A percentile compares a stretch with the other conserved stretches of the same genome.
phyloP scores from a whole-genome alignment of 2,329 filamentous ascomycete species.

The Diaporthe nobilis region DNA sequence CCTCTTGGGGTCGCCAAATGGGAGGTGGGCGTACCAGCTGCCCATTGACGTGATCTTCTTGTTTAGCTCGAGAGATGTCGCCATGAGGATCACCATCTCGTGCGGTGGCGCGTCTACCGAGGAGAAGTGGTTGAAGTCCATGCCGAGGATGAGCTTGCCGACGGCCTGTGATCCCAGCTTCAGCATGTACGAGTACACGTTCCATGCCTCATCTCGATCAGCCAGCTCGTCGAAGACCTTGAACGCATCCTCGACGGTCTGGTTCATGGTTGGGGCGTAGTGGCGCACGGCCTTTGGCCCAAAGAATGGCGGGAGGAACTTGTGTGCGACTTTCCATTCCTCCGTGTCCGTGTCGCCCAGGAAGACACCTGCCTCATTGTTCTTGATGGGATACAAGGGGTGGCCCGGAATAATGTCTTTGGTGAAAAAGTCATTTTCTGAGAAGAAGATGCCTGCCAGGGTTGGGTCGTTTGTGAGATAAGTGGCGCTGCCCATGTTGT shows the following conservation, averaged over 20 bases:
- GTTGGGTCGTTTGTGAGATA: slow-evolving; percentile 67
- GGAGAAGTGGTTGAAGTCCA: slow-evolving; percentile 62
- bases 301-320: slow-evolving; percentile 72
- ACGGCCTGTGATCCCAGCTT: slow-evolving; percentile 63
- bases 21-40: slow-evolving; percentile 68
- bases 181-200: slow-evolving; percentile 65
- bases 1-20: slow-evolving; percentile 68
- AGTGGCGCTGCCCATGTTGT: slow-evolving; percentile 62
- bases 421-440: slow-evolving; percentile 66
- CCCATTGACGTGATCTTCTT: slow-evolving; percentile 70
- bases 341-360: slow-evolving; percentile 65
- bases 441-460: slow-evolving; percentile 60
- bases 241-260: slow-evolving; percentile 65
- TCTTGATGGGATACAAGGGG: slow-evolving; percentile 60
- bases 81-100: slow-evolving; percentile 66
- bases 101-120: slow-evolving; percentile 62
- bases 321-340: slow-evolving; percentile 68
- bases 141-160: slow-evolving; percentile 59
- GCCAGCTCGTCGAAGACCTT: slow-evolving; percentile 66
- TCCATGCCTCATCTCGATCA: slow-evolving; percentile 60
- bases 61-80: slow-evolving; percentile 66
- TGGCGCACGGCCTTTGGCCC: slow-evolving; percentile 73
- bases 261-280: slow-evolving; percentile 72
- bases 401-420: slow-evolving; percentile 67
- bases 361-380: slow-evolving; percentile 59